Base-by-base conservation (phyloP, 2,329 filamentous ascomycete species). In the Fusarium mangiferae region DNA sequence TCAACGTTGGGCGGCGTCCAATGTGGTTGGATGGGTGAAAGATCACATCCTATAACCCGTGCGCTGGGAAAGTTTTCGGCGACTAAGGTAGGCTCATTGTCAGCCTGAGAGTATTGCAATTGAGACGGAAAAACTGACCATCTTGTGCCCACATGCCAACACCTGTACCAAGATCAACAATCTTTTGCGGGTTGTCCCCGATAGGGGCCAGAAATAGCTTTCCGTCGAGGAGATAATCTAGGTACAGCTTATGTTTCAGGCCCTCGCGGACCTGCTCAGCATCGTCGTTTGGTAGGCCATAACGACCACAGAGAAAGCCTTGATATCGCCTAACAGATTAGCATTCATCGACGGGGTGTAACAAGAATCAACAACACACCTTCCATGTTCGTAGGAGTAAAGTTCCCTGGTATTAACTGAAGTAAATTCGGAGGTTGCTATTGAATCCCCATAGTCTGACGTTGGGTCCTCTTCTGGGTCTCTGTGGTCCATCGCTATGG, bases 71-170 rank as follows among this genome's bases (percentile, higher is more conserved):
- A 85, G 38, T 77, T 79, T 62, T 87, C 85, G 51, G 84, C 86
- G 58, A 86, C 86, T 87, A 68, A 42, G 33, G 58, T 35, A 57
- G 44, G 28, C 18, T 45, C 36, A n/a, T 51, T 71, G 72, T 73
- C 51, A 57, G 55, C 46, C 20, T 45, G 51, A 39, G 45, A 61
- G 39, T 18, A 18, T 13, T 46, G 17, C 26, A 30, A 26, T 33
- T 44, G 36, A 46, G 20, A 30, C 26, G 9, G 59, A 62, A 33
- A 24, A 24, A 80, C 82, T 42, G 75, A 87, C 85, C 80, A 73
- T 87, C 85, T 60, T 89, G 85, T 6, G 89, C 88, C 89, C 89
- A 91, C 46, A 89, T 83, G 35, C 85, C 85, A 38, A 84, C 85
- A 11, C 86, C 87, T 9, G 86, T 87, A 33, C 86, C 87, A 22